Evolutionary conservation across 1,139 yeast genomes (phyloP), one percentile per base, ranked within the genome.

Genomic region (Pichia sp.): DNA sequence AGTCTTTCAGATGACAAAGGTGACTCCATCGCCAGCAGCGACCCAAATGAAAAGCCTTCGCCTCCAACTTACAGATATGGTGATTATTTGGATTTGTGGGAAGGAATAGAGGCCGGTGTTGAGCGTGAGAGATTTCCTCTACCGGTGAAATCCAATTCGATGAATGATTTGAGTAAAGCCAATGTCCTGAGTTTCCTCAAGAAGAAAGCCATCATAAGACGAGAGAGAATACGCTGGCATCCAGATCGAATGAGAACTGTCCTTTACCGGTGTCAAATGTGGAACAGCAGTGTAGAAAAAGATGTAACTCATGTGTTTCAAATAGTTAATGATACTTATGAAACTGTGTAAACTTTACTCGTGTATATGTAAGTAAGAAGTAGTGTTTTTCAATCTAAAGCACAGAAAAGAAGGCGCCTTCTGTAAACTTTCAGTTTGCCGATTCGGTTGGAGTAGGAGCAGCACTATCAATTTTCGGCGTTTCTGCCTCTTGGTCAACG

Each of bases 181-280:
- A 57, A 62, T n/a, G 57, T 74, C 6, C 43, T 50, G 8, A 8
- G 29, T 0, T 74, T 75, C 53, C 52, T 74, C 3, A 50, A 54
- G 5, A 51, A 60, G 0, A 50, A 54, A 1, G 59, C 59, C 4
- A 45, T 30, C 11, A 54, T 82, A 7, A 79, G 76, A 55, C 63
- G 59, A 36, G 90, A 84, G 62, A 63, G 90, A 57, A 66, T 83
- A 4, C 70, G 79, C 57, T 85, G 90, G 90, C 90, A 85, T 64
- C 90, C 90, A 1, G 90, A 85, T 64, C 78, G 76, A 62, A 69
- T 75, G 73, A 54, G 59, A 8, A 45, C 54, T 6, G 53, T 59
- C 36, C 59, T 55, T 47, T 61, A 45, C 40, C 50, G 16, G 36
- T 45, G 30, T 45, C 50, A 23, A 16, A 51, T 44, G 26, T 56